Evolutionary conservation across 495 filamentous ascomycete genomes (phyloP).

Genomic region (Podospora bellae-mahoneyi): DNA sequence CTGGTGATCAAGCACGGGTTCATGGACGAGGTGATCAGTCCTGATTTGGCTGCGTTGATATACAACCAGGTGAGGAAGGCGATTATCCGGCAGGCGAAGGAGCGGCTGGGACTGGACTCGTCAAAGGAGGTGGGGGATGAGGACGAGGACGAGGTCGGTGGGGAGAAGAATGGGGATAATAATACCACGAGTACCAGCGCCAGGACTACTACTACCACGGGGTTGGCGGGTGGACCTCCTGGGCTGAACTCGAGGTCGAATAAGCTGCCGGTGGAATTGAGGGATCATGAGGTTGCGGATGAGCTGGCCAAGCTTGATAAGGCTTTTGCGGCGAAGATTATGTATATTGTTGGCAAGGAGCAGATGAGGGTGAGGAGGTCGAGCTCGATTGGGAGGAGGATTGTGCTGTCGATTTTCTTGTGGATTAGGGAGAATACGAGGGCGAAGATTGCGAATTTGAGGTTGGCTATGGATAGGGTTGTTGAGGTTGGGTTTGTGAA

Average conservation of each 20-base stretch:
- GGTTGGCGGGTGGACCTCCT: neutral
- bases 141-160: constrained; percentile 9
- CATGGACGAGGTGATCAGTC: constrained; percentile 57
- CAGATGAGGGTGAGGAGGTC: constrained; percentile 50
- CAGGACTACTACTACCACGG: neutral
- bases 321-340: constrained; percentile 52
- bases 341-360: constrained; percentile 68
- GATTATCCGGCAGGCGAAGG: constrained; percentile 40
- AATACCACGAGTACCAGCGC: neutral
- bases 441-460: constrained; percentile 57
- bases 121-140: constrained; percentile 9
- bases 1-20: constrained; percentile 66
- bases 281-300: constrained; percentile 31
- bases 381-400: constrained; percentile 38
- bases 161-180: constrained; percentile 9
- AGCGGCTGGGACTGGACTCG: constrained; percentile 15
- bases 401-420: constrained; percentile 56
- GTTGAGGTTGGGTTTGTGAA: constrained; percentile 72
- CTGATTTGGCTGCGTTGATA: constrained; percentile 55
- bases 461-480: constrained; percentile 57
- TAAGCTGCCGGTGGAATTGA: constrained; percentile 49
- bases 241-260: neutral
- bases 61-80: constrained; percentile 57
- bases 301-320: constrained; percentile 46
- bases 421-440: constrained; percentile 68